These are phyloP conservation scores for Fermentozyma sake DNA, from an alignment of 1,139 yeast genomes.

Conservation along the genomic window DNA sequence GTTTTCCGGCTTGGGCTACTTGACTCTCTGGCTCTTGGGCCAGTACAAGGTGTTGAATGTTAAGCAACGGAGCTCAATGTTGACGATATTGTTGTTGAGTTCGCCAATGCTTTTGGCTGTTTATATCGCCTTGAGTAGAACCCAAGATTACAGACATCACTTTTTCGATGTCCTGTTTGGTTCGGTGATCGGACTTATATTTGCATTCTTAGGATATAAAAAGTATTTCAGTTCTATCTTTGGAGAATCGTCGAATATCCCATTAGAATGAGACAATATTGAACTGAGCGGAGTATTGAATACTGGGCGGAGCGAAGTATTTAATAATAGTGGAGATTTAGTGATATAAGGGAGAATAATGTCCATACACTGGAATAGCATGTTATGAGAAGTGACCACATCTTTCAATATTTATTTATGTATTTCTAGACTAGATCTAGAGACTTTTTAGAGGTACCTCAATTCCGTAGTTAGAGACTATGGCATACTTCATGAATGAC, in stretches of 20 bases:
- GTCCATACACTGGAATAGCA: no score
- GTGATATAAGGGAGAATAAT: no score
- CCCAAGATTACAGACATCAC: slow-evolving; percentile 45
- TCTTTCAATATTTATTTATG: no score
- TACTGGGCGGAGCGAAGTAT: no score
- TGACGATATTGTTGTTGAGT: background rate
- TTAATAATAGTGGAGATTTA: no score
- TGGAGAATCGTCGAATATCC: slow-evolving; percentile 7
- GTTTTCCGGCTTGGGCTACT: slow-evolving; percentile 62
- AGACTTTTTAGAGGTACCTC: no score
- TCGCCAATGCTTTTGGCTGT: slow-evolving; percentile 37
- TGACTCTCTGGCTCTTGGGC: slow-evolving; percentile 31
- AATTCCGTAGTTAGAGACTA: no score
- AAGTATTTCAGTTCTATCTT: slow-evolving; percentile 12
- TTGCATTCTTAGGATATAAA: slow-evolving; percentile 12
- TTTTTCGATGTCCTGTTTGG: slow-evolving; percentile 39
- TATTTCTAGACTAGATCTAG: no score
- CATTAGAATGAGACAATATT: no score
- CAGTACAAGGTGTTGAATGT: slow-evolving; percentile 13
- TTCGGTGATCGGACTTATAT: slow-evolving; percentile 23
- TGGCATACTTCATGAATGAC: no score
- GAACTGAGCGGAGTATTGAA: no score
- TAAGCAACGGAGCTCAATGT: slow-evolving; percentile 3
- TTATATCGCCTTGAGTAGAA: slow-evolving; percentile 38
- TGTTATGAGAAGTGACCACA: no score